phyloP scores from a whole-genome alignment of 768 basidiomycete species.

The Suillus clintonianus region DNA sequence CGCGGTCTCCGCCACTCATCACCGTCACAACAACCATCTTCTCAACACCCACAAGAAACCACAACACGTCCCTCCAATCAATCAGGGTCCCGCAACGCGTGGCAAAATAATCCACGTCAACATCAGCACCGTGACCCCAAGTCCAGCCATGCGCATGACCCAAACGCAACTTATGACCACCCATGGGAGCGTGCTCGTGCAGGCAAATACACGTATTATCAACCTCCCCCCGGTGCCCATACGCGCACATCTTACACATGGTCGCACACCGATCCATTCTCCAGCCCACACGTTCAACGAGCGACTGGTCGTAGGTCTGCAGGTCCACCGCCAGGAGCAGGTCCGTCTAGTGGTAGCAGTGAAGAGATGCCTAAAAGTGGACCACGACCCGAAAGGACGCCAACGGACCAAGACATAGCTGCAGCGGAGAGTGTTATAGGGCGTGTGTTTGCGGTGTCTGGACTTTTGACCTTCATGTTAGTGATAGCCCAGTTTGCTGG shows the following conservation, averaged over 20 bases:
- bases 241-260: conserved; percentile 1
- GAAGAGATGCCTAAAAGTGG: not conserved
- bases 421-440: conserved; percentile 25
- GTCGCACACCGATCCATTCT: conserved; percentile 22
- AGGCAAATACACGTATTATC: not conserved
- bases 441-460: conserved; percentile 30
- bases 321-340: conserved; percentile 1
- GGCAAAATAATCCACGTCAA: conserved; percentile 20
- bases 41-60: conserved; percentile 33
- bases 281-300: conserved; percentile 25
- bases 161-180: conserved; percentile 11
- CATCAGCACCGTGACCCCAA: conserved; percentile 11
- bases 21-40: not conserved
- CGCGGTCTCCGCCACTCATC: conserved; percentile 16
- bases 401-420: conserved; percentile 22
- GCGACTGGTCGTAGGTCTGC: conserved; percentile 23
- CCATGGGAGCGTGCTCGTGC: conserved; percentile 10
- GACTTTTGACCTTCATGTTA: conserved; percentile 26
- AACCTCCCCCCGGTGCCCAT: conserved; percentile 6
- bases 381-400: conserved; percentile 1
- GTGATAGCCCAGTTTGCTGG: conserved; percentile 17
- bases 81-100: conserved; percentile 24
- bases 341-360: conserved; percentile 4
- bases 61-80: conserved; percentile 26
- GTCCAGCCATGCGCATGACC: conserved; percentile 8